These are phyloP conservation scores for Solanum piurae DNA, from an alignment of 257 asterid species.

Conservation along the genomic window DNA sequence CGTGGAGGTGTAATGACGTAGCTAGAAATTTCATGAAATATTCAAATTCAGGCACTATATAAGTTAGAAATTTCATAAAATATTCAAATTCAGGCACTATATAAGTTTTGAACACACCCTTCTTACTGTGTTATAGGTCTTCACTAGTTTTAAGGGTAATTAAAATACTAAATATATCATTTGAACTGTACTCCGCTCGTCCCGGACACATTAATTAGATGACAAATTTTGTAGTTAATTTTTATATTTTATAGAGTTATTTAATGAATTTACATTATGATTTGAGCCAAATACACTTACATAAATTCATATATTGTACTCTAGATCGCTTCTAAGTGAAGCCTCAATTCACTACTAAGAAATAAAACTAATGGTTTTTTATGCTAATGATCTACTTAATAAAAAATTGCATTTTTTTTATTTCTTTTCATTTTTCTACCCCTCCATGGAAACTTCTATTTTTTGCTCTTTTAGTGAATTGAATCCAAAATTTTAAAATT, in stretches of 20 bases:
- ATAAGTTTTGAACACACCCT: not conserved
- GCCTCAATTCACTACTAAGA: not conserved
- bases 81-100: too few relatives aligned
- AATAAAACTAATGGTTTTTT: not conserved
- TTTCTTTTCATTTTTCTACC: not conserved
- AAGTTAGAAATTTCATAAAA: too few relatives aligned
- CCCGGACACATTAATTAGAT: not conserved
- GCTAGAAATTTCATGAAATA: not conserved
- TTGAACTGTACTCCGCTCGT: not conserved
- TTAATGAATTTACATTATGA: not conserved
- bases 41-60: too few relatives aligned
- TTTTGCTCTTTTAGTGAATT: not conserved
- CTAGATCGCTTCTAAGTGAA: not conserved
- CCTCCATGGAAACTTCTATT: not conserved
- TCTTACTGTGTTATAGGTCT: not conserved
- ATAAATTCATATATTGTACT: not conserved
- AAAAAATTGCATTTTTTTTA: not conserved
- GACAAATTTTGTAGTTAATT: not conserved
- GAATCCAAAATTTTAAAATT: not conserved
- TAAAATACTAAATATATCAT: too few relatives aligned
- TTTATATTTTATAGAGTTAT: not conserved
- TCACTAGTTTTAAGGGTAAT: too few relatives aligned
- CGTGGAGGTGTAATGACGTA: not conserved
- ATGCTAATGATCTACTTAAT: not conserved
- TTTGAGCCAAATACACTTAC: not conserved